Conservation (phyloP, 202 grass and related monocot species). For the Brachypodium distachyon region DNA sequence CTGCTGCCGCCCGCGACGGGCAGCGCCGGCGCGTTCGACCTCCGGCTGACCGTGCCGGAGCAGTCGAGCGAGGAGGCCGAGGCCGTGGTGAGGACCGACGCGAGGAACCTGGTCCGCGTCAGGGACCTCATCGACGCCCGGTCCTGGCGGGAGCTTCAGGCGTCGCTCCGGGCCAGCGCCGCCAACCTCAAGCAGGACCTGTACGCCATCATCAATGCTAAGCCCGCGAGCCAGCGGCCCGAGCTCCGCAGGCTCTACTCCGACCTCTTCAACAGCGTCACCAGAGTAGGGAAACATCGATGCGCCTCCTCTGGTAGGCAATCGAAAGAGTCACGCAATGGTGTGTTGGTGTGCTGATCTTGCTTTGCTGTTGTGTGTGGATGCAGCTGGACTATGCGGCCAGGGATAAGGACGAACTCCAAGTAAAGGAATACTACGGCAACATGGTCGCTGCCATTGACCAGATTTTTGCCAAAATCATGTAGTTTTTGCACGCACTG, state of each 20-base stretch:
- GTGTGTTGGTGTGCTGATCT: not conserved
- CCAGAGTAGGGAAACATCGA: conserved; percentile 27
- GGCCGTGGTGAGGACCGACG: conserved; percentile 38
- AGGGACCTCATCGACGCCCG: conserved; percentile 55
- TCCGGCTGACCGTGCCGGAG: conserved; percentile 47
- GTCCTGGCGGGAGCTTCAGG: conserved; percentile 64
- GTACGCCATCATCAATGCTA: conserved; percentile 83
- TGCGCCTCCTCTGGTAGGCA: not conserved
- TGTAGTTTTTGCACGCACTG: not conserved
- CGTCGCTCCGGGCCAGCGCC: conserved; percentile 44
- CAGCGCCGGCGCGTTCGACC: conserved; percentile 37
- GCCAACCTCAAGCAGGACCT: conserved; percentile 79
- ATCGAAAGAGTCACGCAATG: not conserved
- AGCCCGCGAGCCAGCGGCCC: conserved; percentile 24
- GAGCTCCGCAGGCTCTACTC: conserved; percentile 75
- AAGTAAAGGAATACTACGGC: conserved; percentile 52
- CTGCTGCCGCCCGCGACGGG: conserved; percentile 12
- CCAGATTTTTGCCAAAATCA: conserved; percentile 62
- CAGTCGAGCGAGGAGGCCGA: conserved; percentile 65
- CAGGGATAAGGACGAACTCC: conserved; percentile 48
- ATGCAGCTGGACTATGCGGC: conserved; percentile 84
- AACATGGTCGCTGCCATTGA: conserved; percentile 52
- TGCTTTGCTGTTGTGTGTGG: conserved; percentile 3
- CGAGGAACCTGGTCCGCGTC: conserved; percentile 51
- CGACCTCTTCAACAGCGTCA: conserved; percentile 75